Base-by-base conservation (phyloP, 1,284 basidiomycete genomes). In the Moniliophthora roreri region DNA sequence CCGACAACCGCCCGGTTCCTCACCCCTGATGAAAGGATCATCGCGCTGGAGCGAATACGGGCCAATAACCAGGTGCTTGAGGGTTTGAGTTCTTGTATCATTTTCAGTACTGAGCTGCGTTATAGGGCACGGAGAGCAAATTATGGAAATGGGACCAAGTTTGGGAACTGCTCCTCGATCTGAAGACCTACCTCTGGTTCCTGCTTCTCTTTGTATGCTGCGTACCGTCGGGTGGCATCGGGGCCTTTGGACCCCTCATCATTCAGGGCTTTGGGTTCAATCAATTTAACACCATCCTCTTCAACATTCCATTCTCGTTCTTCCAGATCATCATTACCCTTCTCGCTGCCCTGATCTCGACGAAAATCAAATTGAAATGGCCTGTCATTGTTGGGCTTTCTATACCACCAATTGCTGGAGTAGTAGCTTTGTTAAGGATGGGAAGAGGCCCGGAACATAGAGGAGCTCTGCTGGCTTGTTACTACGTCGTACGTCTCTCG, bases 271-370 rank as follows among this genome's bases (percentile, higher is more conserved):
- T 70, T 42, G 68, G 69, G 18, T 71, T 70, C 52, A 57, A 67
- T 47, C 63, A 70, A 58, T 73, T 75, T 45, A 52, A 75, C 13
- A 76, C 77, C 1, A 74, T 79, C 9, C 61, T 80, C 20, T 71
- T 80, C 60, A 75, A 78, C 51, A 74, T 80, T 45, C 79, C 78
- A 1, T 79, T 78, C 53, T 67, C 69, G 26, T 73, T 68, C n/a
- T 66, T 80, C 48, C 75, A 77, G 59, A 72, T 82, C 45, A 59
- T 74, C 54, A 41, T 72, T 26, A 73, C 74, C 39, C 60, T 79
- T 20, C 40, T 65, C 36, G 61, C 69, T 4, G 79, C 75, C 35
- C 72, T 59, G 40, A 61, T 80, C 34, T 75, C 76, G 21, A 77
- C 73, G 57, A 68, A 67, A 51, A 71, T 76, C 59, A 79, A 79